Evolutionary conservation across 106 monocot species (phyloP), one percentile per base, ranked within the genome.

Genomic region (Alisma plantagoaquatica): DNA sequence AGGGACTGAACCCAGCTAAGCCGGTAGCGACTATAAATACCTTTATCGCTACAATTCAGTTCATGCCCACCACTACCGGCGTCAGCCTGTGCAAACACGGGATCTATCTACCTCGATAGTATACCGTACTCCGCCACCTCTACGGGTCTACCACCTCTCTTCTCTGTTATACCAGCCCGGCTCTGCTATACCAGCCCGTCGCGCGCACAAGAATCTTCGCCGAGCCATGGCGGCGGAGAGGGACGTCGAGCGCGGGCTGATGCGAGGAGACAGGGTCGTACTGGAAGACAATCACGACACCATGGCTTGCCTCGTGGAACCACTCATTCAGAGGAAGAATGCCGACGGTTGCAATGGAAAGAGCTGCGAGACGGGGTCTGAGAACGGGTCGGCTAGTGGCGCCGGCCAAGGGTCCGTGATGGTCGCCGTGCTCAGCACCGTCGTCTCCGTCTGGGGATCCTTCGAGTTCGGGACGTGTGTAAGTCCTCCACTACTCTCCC

Each of bases 381-480:
- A n/a, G n/a, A n/a, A n/a, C 35, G 14, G 35, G 9, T 6, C 35
- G 14, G 35, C 28, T 2, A 21, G 62, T 41, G 48, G 46, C 27
- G n/a, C n/a, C n/a, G n/a, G n/a, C n/a, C n/a, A n/a, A n/a, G 74
- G 59, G 29, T 77, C 83, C 3, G 35, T 63, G 4, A 23, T 27
- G 23, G 51, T 74, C 67, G 70, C 70, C 23, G 17, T 73, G n/a
- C 43, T 71, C 49, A 65, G 84, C 64, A 76, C 84, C 25, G 55
- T 47, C 2, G 79, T 84, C 31, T 64, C 79, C 10, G 79, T 79
- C 18, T 72, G 62, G 24, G 84, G 84, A 9, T 72, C 84, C 11
- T 84, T 84, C 51, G 75, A 71, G 31, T 84, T 75, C 44, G 84
- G 84, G 14, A 32, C 56, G 3, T 75, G 72, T 50, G 79, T 84